A percentile compares a stretch with the other conserved stretches of the same genome.
phyloP scores from a whole-genome alignment of 306 rosid genomes.

The Rubus parviflorus region DNA sequence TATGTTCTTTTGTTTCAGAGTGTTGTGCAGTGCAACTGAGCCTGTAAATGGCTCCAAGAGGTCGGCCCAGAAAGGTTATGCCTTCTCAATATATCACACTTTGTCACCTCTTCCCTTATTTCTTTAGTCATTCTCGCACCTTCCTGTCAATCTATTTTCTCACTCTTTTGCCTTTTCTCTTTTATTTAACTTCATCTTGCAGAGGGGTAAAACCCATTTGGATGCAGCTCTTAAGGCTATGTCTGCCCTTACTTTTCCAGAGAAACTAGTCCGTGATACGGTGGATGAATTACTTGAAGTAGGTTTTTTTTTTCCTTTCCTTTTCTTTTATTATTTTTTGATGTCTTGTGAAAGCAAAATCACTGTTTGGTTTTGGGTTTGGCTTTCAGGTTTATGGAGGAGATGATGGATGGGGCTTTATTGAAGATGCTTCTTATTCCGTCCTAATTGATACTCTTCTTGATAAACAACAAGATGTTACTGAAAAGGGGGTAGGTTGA shows the following conservation, averaged over 20 bases:
- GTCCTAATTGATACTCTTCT: background rate
- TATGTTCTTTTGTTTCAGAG: background rate
- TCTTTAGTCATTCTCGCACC: background rate
- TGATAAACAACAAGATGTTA: background rate
- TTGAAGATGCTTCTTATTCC: constrained; percentile 4
- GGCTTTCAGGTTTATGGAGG: constrained; percentile 11
- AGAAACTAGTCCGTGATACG: background rate
- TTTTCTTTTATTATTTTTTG: background rate
- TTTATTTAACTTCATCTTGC: background rate
- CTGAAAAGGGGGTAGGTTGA: background rate
- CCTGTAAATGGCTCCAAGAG: background rate
- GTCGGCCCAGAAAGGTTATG: background rate
- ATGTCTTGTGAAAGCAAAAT: background rate
- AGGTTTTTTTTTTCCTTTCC: background rate
- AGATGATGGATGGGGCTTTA: constrained; percentile 3
- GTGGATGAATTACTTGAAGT: background rate
- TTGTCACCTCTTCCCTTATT: background rate
- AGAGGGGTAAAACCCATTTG: background rate
- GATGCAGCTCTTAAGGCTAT: constrained; percentile 5
- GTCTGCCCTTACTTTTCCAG: background rate
- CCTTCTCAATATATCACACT: background rate
- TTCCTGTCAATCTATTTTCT: background rate
- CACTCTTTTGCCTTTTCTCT: background rate
- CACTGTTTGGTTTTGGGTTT: background rate
- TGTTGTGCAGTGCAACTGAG: background rate